Base-by-base conservation (phyloP, 2,329 filamentous ascomycete genomes). In the Lecanicillium sp. region DNA sequence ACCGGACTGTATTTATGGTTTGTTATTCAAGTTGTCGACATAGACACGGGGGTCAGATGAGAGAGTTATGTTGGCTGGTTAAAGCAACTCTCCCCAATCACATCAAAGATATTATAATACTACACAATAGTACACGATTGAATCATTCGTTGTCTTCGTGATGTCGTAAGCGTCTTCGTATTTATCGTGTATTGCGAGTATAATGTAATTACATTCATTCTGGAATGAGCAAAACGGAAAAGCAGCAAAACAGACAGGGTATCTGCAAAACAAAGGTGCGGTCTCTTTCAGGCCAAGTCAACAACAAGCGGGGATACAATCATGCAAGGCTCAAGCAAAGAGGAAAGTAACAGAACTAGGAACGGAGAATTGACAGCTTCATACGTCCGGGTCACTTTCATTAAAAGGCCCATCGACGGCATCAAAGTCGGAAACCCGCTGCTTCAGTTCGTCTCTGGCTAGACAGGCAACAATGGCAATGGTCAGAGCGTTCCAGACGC, bases 401-500 rank as follows among this genome's bases (percentile, higher is more conserved):
- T 53, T 46, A 18, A 49, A 39, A 3, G 43, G 10, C 4, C 20
- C 41, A 4, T 49, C 45, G 30, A 52, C 33, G 27, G 53, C 45
- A 35, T 62, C 54, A 50, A 67, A 67, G 43, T 65, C 59, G 2
- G 49, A 50, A 15, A 46, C 35, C 31, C 60, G 51, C 6, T 47
- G 40, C 33, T 57, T 59, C 39, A 66, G 49, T 38, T 65, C 59
- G 34, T 68, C 62, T 12, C 64, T 55, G 4, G 64, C 64, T 38
- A 61, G 45, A 38, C 64, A 68, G 3, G 58, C 55, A 10, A 57
- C 57, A 17, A 65, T 54, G 8, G 62, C 65, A 9, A 65, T 39
- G 4, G 65, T 68, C 28, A 68, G 46, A 2, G 62, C 65, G 44
- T 68, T 68, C 65, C 65, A 68, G 17, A 68, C 56, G 37, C 62